Evolutionary conservation across 768 basidiomycete species (phyloP).

Genomic region (Megacollybia marginata): DNA sequence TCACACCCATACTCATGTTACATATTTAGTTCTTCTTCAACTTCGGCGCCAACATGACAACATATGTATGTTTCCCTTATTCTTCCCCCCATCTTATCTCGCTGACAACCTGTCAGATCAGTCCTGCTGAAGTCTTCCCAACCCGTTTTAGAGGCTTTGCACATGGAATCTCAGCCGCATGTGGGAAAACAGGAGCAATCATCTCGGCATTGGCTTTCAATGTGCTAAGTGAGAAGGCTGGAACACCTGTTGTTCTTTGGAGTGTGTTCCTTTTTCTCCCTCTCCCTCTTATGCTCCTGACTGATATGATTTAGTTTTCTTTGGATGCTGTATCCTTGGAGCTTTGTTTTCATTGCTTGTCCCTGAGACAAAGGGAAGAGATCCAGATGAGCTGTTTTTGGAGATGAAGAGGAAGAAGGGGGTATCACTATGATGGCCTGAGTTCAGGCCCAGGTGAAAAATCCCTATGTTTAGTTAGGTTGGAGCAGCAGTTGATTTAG

Average conservation of each 20-base stretch:
- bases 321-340: slow-evolving; percentile 54
- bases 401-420: slow-evolving; percentile 22
- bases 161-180: no score
- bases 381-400: slow-evolving; percentile 39
- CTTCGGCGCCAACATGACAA: no score
- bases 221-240: slow-evolving; percentile 48
- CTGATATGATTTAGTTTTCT: slow-evolving; percentile 41
- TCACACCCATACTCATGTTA: slow-evolving; percentile 1
- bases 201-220: slow-evolving; percentile 73
- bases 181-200: no score
- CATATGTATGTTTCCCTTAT: slow-evolving; percentile 23
- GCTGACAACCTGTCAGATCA: slow-evolving; percentile 34
- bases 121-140: slow-evolving; percentile 76
- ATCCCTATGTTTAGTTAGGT: no score
- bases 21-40: slow-evolving; percentile 86
- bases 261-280: slow-evolving; percentile 49
- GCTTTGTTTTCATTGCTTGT: slow-evolving; percentile 40
- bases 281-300: neutral
- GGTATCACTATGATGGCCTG: no score
- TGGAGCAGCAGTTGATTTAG: no score
- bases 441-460: no score
- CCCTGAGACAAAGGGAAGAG: slow-evolving; percentile 41
- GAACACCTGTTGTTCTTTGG: no score
- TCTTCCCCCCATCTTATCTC: neutral
- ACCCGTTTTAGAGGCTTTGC: no score